phyloP scores from a whole-genome alignment of 2,329 filamentous ascomycete species.

The Aspergillus brasiliensis region DNA sequence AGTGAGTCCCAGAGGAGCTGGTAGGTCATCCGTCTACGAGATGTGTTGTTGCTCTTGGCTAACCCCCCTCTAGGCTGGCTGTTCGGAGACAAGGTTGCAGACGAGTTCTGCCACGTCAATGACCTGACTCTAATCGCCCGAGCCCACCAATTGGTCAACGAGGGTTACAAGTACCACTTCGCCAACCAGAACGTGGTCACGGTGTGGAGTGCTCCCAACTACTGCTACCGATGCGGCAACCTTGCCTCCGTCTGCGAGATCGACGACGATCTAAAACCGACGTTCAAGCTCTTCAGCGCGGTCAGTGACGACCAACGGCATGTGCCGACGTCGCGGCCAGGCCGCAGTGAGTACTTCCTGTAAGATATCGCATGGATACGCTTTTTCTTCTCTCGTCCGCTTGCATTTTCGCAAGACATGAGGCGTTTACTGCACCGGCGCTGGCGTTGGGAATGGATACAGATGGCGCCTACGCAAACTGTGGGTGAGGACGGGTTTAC shows the following conservation, averaged over 20 bases:
- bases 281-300: conserved; percentile 67
- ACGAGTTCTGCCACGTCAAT: conserved; percentile 77
- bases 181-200: conserved; percentile 89
- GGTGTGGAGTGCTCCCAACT: conserved; percentile 79
- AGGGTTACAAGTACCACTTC: conserved; percentile 91
- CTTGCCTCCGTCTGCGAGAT: conserved; percentile 87
- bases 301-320: conserved; percentile 51
- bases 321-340: conserved; percentile 46
- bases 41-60: not conserved
- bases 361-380: conserved; percentile 31
- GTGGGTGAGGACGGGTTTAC: conserved; percentile 21
- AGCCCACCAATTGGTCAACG: conserved; percentile 74
- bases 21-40: conserved; percentile 40
- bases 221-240: conserved; percentile 98
- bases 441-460: conserved; percentile 34
- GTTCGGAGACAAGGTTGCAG: conserved; percentile 71
- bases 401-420: conserved; percentile 14
- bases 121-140: conserved; percentile 70
- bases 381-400: conserved; percentile 14
- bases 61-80: conserved; percentile 51
- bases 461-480: conserved; percentile 19
- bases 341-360: conserved; percentile 52
- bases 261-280: conserved; percentile 78
- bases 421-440: conserved; percentile 34
- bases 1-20: conserved; percentile 68